These are phyloP conservation scores for Lactifluus hygrophoroides DNA, from an alignment of 768 basidiomycete genomes.

Conservation along the genomic window DNA sequence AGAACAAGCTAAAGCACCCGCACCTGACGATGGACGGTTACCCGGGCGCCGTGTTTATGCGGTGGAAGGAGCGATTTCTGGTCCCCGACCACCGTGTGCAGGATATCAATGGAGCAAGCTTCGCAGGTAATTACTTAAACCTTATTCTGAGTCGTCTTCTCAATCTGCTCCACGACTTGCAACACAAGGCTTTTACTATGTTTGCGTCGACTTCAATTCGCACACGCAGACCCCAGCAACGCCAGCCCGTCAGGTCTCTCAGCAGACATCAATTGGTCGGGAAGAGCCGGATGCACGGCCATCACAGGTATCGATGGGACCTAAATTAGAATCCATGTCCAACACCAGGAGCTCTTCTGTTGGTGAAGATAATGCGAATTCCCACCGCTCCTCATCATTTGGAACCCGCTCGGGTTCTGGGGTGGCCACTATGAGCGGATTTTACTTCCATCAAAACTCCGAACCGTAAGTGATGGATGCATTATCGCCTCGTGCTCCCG, in stretches of 20 bases:
- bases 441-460: conserved; percentile 90
- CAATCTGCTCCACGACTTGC: conserved; percentile 2
- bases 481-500: neutral
- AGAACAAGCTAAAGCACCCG: conserved; percentile 69
- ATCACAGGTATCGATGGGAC: neutral
- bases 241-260: conserved; percentile 30
- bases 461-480: conserved; percentile 56
- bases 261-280: conserved; percentile 30
- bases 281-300: conserved; percentile 18
- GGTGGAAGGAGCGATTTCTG: conserved; percentile 94
- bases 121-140: conserved; percentile 56
- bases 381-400: conserved; percentile 37
- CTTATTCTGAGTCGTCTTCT: neutral
- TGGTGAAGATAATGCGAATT: conserved; percentile 28
- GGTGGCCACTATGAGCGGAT: conserved; percentile 76
- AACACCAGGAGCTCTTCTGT: conserved; percentile 22
- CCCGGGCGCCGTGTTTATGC: conserved; percentile 83
- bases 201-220: conserved; percentile 88
- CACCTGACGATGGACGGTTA: conserved; percentile 73
- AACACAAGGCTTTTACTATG: conserved; percentile 88
- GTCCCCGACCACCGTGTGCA: conserved; percentile 92
- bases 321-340: conserved; percentile 23
- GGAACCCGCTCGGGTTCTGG: conserved; percentile 39
- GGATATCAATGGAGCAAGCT: conserved; percentile 92
- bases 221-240: conserved; percentile 32